Evolutionary conservation across 176 grass and related monocot species (phyloP), one percentile per base, ranked within the genome.

Genomic region (Melocanna baccifera): DNA sequence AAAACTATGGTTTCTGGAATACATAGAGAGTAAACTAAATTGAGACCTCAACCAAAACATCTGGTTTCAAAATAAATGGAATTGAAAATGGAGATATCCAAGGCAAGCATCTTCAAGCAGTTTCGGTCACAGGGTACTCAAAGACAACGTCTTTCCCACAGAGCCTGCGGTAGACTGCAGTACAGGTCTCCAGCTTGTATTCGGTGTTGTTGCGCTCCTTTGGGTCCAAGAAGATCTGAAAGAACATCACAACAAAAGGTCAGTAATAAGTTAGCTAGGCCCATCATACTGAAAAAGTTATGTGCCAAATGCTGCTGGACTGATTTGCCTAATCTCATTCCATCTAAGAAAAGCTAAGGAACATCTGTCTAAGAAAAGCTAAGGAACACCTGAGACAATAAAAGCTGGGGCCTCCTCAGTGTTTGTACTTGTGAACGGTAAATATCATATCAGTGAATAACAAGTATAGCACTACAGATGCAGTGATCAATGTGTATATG

Each of bases 191-290:
- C 81, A 99, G 86, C 84, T 99, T 99, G 76, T 96, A 99, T 55
- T 99, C 97, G 0, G 97, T 99, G 78, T 96, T 99, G 88, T 99
- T 99, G 62, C 97, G 86, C 84, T 99, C 97, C 84, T 99, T 99
- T 0, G 91, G 97, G 84, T 96, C 93, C 78, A 99, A 79, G 79
- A 91, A 96, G 46, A 99, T 96, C 97, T 99, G 88, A 39, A 63
- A 51, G 55, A 19, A 58, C n/a, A 75, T 10, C 9, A 63, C 2
- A 83, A 58, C 6, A 71, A 34, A 59, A 14, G 46, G 2, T 79
- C 30, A 79, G 48, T 56, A 82, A 43, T 47, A 62, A 15, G 4
- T 23, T 29, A 42, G 10, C 16, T 41, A 42, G 32, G 32, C 3
- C 10, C 16, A 73, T 51, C n/a, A 69, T 10, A 36, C 20, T 32